These are phyloP conservation scores for Brettanomyces custersianus DNA, from an alignment of 805 yeast genomes.

Conservation along the genomic window DNA sequence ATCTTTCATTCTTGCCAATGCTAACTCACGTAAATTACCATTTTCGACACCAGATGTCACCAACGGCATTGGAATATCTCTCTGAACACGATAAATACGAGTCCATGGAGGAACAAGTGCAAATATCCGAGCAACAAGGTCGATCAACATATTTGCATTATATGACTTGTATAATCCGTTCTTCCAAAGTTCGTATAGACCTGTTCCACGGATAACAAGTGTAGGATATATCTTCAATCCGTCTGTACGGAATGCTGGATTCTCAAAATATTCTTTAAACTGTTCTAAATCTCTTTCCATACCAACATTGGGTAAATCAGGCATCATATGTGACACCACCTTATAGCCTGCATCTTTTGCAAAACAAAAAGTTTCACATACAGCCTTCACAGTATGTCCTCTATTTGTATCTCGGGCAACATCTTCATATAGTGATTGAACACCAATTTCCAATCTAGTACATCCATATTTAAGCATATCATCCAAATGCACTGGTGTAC, in stretches of 20 bases:
- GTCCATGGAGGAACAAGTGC: conserved; percentile 99
- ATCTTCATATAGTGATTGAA: conserved; percentile 94
- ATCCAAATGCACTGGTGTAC: conserved; percentile 89
- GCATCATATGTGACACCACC: conserved; percentile 99
- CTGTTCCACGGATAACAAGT: conserved; percentile 93
- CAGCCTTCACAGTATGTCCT: conserved; percentile 95
- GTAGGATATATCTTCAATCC: conserved; percentile 95
- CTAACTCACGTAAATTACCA: conserved; percentile 91
- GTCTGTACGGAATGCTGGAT: conserved; percentile 94
- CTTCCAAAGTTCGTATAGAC: conserved; percentile 95
- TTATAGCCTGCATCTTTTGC: conserved; percentile 99
- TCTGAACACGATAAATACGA: conserved; percentile 93
- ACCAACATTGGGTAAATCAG: conserved; percentile 96
- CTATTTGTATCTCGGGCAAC: conserved; percentile 97
- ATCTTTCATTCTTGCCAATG: conserved; percentile 95
- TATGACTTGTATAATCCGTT: conserved; percentile 90
- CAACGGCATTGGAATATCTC: conserved; percentile 98
- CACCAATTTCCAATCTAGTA: conserved; percentile 94
- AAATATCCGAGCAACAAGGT: conserved; percentile 88
- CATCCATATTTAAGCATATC: conserved; percentile 97
- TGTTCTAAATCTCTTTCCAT: conserved; percentile 97
- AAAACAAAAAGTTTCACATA: conserved; percentile 87
- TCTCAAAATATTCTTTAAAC: conserved; percentile 92
- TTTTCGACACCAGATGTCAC: conserved; percentile 97
- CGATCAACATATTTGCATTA: conserved; percentile 89